Conservation (phyloP, 2,329 filamentous ascomycete species). For the Neonectria faginata region DNA sequence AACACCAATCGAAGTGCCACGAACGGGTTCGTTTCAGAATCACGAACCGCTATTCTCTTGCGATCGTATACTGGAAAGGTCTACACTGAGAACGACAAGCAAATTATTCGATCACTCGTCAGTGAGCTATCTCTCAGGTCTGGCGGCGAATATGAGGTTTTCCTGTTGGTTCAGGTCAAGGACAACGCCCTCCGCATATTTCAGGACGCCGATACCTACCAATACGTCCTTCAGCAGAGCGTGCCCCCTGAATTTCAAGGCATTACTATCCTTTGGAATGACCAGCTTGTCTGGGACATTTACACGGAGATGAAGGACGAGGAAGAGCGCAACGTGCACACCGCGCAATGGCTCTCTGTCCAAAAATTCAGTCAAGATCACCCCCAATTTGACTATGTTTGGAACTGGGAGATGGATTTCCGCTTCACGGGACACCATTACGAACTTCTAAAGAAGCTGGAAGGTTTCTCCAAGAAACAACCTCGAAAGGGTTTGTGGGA, state of each 20-base stretch:
- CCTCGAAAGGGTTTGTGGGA: slow-evolving; percentile 81
- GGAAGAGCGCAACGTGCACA: slow-evolving; percentile 65
- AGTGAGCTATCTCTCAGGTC: slow-evolving; percentile 80
- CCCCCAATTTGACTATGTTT: slow-evolving; percentile 83
- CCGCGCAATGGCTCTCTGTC: slow-evolving; percentile 76
- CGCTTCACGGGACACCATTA: slow-evolving; percentile 85
- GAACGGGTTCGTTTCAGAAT: slow-evolving; percentile 51
- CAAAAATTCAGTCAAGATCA: slow-evolving; percentile 82
- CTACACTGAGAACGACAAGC: slow-evolving; percentile 83
- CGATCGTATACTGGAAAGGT: slow-evolving; percentile 80
- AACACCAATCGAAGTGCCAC: slow-evolving; percentile 27
- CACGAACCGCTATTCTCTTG: slow-evolving; percentile 79
- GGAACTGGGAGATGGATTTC: slow-evolving; percentile 91
- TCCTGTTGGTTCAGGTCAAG: slow-evolving; percentile 83
- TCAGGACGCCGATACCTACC: slow-evolving; percentile 68
- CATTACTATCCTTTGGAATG: slow-evolving; percentile 81
- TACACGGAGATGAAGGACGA: slow-evolving; percentile 80
- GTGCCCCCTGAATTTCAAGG: slow-evolving; percentile 77
- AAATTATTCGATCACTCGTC: slow-evolving; percentile 82
- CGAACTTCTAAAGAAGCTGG: slow-evolving; percentile 77
- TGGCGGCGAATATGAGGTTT: slow-evolving; percentile 84
- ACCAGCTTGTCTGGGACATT: slow-evolving; percentile 77
- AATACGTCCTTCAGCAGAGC: slow-evolving; percentile 68
- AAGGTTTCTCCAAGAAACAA: slow-evolving; percentile 72
- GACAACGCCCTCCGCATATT: slow-evolving; percentile 69